Base-by-base conservation (phyloP, 441 rosid species). In the Theobroma grandiflorum region DNA sequence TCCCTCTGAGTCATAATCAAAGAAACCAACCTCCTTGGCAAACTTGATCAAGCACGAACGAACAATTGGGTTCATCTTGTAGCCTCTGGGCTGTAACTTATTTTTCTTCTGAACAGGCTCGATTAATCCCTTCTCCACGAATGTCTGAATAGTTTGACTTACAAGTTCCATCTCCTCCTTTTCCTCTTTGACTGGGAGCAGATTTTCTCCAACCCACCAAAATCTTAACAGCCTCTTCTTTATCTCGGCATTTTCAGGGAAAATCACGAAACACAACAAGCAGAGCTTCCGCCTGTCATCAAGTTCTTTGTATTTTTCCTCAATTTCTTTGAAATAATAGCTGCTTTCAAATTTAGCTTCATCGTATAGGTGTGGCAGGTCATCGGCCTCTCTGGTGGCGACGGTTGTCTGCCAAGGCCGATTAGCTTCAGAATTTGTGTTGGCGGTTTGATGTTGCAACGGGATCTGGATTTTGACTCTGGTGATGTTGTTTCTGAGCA, bases 121-220 rank as follows among this genome's bases (percentile, higher is more conserved):
- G 33, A 91, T 71, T 15, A 88, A 90, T 1, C 82, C 72, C 66
- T 69, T 62, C 43, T 33, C 11, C 8, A 15, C 38, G 8, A 86
- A 78, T 11, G 75, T 42, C 15, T 55, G 1, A 14, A 92, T 78
- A 75, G 85, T 79, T 0, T 0, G 3, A 8, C 64, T 55, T 2
- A 86, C 87, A 45, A 2, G 53, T 3, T 61, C 20, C 73, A 76
- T 86, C 0, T 84, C 84, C 1, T 31, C 40, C 16, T 68, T 18
- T 22, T 9, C 12, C 8, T 62, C 52, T 50, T 3, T 0, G n/a
- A 4, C 9, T 47, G 20, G 5, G 37, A 88, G 45, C 7, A 86
- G 58, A 0, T 83, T 82, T 59, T 91, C 90, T 9, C 89, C 91
- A 14, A 87, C 59, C 93, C 92, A 91, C 95, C 90, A 90, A 66